Percentiles rank a stretch among this genome's conserved stretches.
Conservation (phyloP, 805 yeast genomes). For the Saturnispora sekii region DNA sequence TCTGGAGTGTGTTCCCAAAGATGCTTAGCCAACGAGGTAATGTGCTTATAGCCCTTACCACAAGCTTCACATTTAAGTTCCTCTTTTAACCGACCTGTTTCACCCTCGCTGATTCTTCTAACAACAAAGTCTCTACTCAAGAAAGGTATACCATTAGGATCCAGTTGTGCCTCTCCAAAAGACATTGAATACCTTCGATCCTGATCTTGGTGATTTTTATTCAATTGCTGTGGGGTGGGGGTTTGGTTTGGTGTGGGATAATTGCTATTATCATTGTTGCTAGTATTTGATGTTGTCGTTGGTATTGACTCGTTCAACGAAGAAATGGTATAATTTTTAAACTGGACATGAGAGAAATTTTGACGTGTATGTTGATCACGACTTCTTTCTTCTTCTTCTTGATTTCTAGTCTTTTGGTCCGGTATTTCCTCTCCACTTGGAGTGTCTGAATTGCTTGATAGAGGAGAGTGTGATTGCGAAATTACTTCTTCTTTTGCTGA, state of each 20-base stretch:
- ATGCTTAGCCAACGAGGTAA: constrained; percentile 79
- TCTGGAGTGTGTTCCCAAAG: constrained; percentile 94
- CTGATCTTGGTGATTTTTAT: not conserved
- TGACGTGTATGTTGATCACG: not conserved
- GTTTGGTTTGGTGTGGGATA: constrained; percentile 14
- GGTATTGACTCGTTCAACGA: constrained; percentile 10
- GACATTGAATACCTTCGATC: constrained; percentile 1
- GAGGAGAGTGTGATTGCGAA: too few species aligned
- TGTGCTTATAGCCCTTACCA: constrained; percentile 86
- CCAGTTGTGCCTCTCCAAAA: constrained; percentile 3
- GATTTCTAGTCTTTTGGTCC: too few species aligned
- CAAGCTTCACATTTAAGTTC: constrained; percentile 84
- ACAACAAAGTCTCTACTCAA: constrained; percentile 64
- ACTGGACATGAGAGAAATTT: constrained; percentile 10
- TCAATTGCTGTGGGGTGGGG: constrained; percentile 8
- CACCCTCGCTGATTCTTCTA: constrained; percentile 77
- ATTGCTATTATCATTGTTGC: constrained; percentile 12
- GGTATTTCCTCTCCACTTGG: too few species aligned
- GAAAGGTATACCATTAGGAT: constrained; percentile 22
- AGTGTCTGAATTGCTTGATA: too few species aligned
- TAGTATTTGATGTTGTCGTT: not conserved
- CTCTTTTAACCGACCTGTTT: constrained; percentile 74
- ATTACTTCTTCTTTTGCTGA: not conserved
- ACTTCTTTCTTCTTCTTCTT: not conserved
- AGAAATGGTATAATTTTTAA: constrained; percentile 18